phyloP scores from a whole-genome alignment of 2,329 filamentous ascomycete species.

The Neonectria faginata region DNA sequence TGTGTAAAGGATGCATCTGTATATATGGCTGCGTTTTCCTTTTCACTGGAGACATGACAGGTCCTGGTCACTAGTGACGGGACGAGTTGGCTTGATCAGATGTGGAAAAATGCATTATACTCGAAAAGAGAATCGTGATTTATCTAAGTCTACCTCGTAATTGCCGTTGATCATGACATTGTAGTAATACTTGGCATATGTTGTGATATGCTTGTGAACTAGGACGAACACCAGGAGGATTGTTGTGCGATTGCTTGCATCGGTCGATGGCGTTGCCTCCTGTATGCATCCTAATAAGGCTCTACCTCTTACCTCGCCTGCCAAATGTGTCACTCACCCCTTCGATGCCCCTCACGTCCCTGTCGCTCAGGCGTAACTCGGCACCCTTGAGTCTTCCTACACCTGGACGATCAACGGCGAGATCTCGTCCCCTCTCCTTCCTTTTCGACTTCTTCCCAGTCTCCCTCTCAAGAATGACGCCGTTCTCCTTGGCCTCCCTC shows the following conservation, averaged over 20 bases:
- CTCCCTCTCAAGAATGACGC: constrained; percentile 81
- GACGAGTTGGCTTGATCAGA: constrained; percentile 27
- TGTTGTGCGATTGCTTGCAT: background rate
- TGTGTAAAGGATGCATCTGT: constrained; percentile 44
- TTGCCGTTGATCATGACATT: constrained; percentile 4
- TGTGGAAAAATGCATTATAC: constrained; percentile 28
- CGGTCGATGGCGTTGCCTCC: no score
- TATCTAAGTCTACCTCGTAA: constrained; percentile 21
- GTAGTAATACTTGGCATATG: background rate
- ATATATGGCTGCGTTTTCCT: constrained; percentile 46
- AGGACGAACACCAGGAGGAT: background rate
- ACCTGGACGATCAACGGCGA: constrained; percentile 78
- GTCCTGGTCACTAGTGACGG: constrained; percentile 34
- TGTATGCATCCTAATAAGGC: background rate
- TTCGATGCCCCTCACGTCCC: constrained; percentile 79
- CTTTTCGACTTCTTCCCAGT: constrained; percentile 54
- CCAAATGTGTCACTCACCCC: constrained; percentile 61
- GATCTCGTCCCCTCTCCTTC: constrained; percentile 61
- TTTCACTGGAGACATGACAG: constrained; percentile 26
- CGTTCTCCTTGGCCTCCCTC: constrained; percentile 87
- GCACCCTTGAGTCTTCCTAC: constrained; percentile 86
- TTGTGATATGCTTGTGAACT: background rate
- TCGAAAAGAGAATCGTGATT: constrained; percentile 8
- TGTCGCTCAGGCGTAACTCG: constrained; percentile 80
- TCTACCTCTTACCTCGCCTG: constrained; percentile 50